A percentile compares a stretch with the other conserved stretches of the same genome.
phyloP scores from a whole-genome alignment of 495 filamentous ascomycete genomes.

The Rostrohypoxylon terebratum region DNA sequence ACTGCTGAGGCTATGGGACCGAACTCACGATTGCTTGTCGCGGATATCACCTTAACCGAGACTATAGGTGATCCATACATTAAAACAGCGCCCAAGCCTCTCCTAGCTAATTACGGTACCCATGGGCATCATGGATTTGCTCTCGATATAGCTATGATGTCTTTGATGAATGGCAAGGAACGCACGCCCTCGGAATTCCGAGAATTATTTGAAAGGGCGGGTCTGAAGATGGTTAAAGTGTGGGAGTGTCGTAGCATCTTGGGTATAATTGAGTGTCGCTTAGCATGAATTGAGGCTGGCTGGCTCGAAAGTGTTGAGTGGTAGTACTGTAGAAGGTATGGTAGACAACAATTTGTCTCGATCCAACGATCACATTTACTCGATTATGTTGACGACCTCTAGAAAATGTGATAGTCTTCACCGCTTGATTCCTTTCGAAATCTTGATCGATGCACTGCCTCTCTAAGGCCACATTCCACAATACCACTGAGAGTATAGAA shows the following conservation, averaged over 20 bases:
- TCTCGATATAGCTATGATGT: conserved; percentile 55
- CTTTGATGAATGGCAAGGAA: conserved; percentile 55
- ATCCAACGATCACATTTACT: conserved; percentile 11
- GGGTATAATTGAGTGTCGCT: conserved; percentile 42
- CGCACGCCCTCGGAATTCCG: conserved; percentile 54
- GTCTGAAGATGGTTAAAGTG: conserved; percentile 40
- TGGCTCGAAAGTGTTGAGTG: background rate
- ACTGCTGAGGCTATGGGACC: conserved; percentile 48
- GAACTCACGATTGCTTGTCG: conserved; percentile 54
- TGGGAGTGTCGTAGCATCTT: conserved; percentile 43
- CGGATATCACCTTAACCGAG: conserved; percentile 56
- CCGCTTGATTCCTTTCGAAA: conserved; percentile 30
- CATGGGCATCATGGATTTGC: conserved; percentile 50
- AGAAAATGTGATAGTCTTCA: conserved; percentile 31
- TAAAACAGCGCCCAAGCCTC: conserved; percentile 48
- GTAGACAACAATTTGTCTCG: background rate
- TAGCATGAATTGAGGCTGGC: conserved; percentile 23
- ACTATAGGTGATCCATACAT: conserved; percentile 51
- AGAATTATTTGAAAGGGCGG: conserved; percentile 33
- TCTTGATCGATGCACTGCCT: conserved; percentile 37
- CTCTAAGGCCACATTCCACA: conserved; percentile 21
- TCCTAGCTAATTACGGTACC: conserved; percentile 54
- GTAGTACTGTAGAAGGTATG: conserved; percentile 3
- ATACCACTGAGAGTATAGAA: conserved; percentile 30
- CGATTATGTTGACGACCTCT: conserved; percentile 12